These are phyloP conservation scores for Nakazawaea populi DNA, from an alignment of 805 yeast species.

Conservation along the genomic window DNA sequence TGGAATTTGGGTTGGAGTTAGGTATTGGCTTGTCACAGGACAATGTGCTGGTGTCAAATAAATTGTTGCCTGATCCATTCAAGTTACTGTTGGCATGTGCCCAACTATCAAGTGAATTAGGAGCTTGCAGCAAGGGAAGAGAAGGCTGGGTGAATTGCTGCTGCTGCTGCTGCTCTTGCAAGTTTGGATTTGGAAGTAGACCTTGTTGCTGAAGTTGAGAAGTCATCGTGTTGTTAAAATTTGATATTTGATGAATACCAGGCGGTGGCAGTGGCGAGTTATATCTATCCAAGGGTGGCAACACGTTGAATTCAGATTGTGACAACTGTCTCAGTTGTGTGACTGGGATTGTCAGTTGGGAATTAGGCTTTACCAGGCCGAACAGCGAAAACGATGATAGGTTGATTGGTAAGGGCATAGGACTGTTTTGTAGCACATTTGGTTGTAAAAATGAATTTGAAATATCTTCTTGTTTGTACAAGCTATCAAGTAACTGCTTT, in stretches of 20 bases:
- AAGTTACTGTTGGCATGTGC: not conserved
- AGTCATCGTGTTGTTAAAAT: slow-evolving; percentile 1
- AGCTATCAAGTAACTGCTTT: not conserved
- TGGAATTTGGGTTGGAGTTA: no score
- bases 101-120: not conserved
- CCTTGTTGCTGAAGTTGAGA: slow-evolving; percentile 5
- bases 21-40: not conserved
- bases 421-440: slow-evolving; percentile 4
- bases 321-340: slow-evolving; percentile 31
- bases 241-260: slow-evolving; percentile 2
- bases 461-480: slow-evolving; percentile 2
- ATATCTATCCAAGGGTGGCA: slow-evolving; percentile 5
- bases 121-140: not conserved
- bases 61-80: not conserved
- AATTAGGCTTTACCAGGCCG: slow-evolving; percentile 2
- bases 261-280: slow-evolving; percentile 1
- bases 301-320: slow-evolving; percentile 19
- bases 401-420: slow-evolving; percentile 7
- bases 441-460: slow-evolving; percentile 1
- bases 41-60: not conserved
- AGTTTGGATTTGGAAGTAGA: not conserved
- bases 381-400: slow-evolving; percentile 3
- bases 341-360: slow-evolving; percentile 18
- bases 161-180: slow-evolving; percentile 6
- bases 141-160: not conserved